These are phyloP conservation scores for Petunia hybrid DNA, from an alignment of 305 asterid genomes.

Conservation along the genomic window DNA sequence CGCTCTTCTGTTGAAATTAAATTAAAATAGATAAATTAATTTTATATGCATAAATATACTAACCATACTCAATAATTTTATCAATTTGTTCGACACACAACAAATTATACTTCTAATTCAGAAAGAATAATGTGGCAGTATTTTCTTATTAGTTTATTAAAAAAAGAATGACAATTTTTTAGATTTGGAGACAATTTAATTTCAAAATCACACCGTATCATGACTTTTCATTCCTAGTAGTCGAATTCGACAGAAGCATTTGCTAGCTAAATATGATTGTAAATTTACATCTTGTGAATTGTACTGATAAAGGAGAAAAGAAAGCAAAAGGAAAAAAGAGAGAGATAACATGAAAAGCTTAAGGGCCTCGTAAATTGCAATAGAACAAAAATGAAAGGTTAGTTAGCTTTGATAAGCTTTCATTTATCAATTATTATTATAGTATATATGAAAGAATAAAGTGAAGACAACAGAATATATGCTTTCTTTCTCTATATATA, in stretches of 20 bases:
- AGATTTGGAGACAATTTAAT: neutral
- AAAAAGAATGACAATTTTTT: neutral
- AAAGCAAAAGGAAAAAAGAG: conserved; percentile 37
- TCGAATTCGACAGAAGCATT: neutral
- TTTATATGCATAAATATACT: neutral
- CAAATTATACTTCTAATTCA: neutral
- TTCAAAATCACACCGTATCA: neutral
- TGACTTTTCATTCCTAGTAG: neutral
- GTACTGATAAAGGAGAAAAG: conserved; percentile 39
- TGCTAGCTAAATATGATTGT: conserved; percentile 10
- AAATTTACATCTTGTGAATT: conserved; percentile 10
- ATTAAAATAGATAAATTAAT: neutral
- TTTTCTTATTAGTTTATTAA: too few species aligned
- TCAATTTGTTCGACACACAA: neutral
- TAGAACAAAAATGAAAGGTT: conserved; percentile 39
- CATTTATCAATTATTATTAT: conserved; percentile 22
- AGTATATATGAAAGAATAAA: conserved; percentile 43
- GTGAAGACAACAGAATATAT: conserved; percentile 40
- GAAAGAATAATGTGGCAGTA: too few species aligned
- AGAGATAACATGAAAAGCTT: conserved; percentile 49
- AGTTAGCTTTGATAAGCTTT: conserved; percentile 46
- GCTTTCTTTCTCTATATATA: conserved; percentile 23
- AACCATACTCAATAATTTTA: neutral
- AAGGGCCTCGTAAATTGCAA: conserved; percentile 50
- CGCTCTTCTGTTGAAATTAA: conserved; percentile 55